These are phyloP conservation scores for Aspergillus alliaceus DNA, from an alignment of 2,329 filamentous ascomycete genomes.

Conservation along the genomic window DNA sequence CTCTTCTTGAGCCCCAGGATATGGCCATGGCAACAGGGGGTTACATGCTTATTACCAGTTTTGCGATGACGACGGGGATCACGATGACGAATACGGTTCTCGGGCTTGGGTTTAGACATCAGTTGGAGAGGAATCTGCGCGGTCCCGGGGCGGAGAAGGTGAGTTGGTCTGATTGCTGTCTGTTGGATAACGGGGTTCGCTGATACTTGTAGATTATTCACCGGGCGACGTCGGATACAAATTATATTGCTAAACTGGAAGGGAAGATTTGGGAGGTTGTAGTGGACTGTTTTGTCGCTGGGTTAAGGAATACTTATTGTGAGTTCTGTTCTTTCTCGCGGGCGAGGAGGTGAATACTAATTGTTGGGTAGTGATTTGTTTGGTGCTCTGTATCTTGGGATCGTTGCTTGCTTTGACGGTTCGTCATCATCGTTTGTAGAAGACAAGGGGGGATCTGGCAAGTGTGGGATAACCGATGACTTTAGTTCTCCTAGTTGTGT, in stretches of 20 bases:
- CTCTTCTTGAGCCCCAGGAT: slow-evolving; percentile 46
- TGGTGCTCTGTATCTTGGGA: not conserved
- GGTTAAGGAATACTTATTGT: slow-evolving; percentile 31
- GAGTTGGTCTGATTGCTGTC: no score
- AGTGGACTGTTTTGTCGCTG: slow-evolving; percentile 27
- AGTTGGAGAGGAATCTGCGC: slow-evolving; percentile 32
- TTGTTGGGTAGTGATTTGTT: not conserved
- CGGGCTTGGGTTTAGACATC: slow-evolving; percentile 33
- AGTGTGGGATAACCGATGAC: not conserved
- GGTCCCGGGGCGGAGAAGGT: slow-evolving; percentile 26
- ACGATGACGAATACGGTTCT: slow-evolving; percentile 41
- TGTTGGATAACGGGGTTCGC: not conserved
- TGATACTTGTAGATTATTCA: slow-evolving; percentile 40
- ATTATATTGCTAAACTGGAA: slow-evolving; percentile 37
- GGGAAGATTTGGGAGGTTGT: slow-evolving; percentile 28
- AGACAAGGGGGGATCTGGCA: not conserved
- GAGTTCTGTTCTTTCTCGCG: not conserved
- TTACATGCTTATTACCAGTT: slow-evolving; percentile 47
- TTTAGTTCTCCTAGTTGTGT: no score
- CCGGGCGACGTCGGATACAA: slow-evolving; percentile 40
- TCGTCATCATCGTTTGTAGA: not conserved
- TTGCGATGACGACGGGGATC: slow-evolving; percentile 44
- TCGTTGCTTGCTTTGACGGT: not conserved
- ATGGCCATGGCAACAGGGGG: slow-evolving; percentile 53
- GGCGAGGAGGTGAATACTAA: not conserved